Conservation (phyloP, 2,329 filamentous ascomycete genomes). For the Cadophora luteo-olivacea region DNA sequence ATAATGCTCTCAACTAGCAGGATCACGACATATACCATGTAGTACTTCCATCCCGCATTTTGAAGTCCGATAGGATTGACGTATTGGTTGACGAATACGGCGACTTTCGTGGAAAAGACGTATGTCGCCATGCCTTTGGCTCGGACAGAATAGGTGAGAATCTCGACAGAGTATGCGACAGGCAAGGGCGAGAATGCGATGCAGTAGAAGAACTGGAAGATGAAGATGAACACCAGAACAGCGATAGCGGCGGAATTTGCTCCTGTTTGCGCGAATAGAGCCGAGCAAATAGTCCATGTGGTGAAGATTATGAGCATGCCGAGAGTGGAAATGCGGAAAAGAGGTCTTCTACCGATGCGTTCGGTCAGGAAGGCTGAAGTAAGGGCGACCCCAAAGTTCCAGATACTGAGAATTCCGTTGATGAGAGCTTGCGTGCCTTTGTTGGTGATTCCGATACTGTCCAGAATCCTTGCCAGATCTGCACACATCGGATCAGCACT, state of each 20-base stretch:
- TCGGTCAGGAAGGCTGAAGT: slow-evolving; percentile 51
- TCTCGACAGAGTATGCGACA: slow-evolving; percentile 1
- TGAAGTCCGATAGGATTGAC: slow-evolving; percentile 54
- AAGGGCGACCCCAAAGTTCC: slow-evolving; percentile 49
- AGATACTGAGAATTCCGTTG: slow-evolving; percentile 53
- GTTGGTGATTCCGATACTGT: slow-evolving; percentile 32
- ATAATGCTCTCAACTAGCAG: slow-evolving; percentile 27
- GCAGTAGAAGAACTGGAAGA: slow-evolving; percentile 16
- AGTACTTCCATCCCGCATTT: slow-evolving; percentile 47
- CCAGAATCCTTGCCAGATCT: slow-evolving; percentile 5
- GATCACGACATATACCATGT: slow-evolving; percentile 32
- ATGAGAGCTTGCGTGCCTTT: slow-evolving; percentile 55
- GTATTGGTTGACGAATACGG: slow-evolving; percentile 52
- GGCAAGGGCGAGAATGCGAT: slow-evolving; percentile 5
- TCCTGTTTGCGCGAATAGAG: slow-evolving; percentile 34
- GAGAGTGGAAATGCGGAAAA: neutral
- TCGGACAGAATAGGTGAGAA: slow-evolving; percentile 2
- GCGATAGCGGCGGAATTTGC: slow-evolving; percentile 5
- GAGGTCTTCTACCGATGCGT: slow-evolving; percentile 37
- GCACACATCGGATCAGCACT: neutral
- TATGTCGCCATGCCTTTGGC: slow-evolving; percentile 1
- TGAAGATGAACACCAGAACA: slow-evolving; percentile 12
- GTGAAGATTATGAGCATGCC: slow-evolving; percentile 35
- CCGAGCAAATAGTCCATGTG: slow-evolving; percentile 48
- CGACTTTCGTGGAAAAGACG: slow-evolving; percentile 2